Percentiles rank a stretch among this genome's conserved stretches.
phyloP scores from a whole-genome alignment of 2,329 filamentous ascomycete genomes.

The Dendryphion nanum region DNA sequence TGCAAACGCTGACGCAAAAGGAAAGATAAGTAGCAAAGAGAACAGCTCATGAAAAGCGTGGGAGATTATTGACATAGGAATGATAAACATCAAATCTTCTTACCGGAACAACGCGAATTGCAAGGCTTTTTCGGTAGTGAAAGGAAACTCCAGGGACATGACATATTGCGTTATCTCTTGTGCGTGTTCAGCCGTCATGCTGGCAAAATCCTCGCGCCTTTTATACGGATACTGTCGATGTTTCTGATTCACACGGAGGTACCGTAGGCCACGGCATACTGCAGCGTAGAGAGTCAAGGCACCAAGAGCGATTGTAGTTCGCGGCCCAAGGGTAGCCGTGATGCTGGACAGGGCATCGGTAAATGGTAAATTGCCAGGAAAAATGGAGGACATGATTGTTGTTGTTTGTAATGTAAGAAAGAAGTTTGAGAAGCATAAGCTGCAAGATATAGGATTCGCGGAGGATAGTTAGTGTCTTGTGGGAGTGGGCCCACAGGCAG shows the following conservation, averaged over 20 bases:
- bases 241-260: slow-evolving; percentile 39
- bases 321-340: not conserved
- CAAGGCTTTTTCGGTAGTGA: slow-evolving; percentile 49
- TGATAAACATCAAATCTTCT: slow-evolving; percentile 1
- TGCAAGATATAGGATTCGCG: no score
- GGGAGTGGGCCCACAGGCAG: no score
- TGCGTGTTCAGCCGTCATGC: slow-evolving; percentile 56
- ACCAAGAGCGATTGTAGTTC: slow-evolving; percentile 7
- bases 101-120: slow-evolving; percentile 60
- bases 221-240: slow-evolving; percentile 45
- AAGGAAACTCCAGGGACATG: slow-evolving; percentile 56
- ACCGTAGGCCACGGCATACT: slow-evolving; percentile 38
- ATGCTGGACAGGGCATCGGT: no score
- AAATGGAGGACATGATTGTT: no score
- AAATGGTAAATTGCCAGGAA: no score
- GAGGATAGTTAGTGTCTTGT: no score
- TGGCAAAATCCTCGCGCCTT: slow-evolving; percentile 46
- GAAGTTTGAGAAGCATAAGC: no score
- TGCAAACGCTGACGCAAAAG: not conserved
- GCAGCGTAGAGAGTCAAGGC: slow-evolving; percentile 28
- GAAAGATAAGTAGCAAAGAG: not conserved
- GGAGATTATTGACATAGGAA: not conserved
- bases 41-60: no score
- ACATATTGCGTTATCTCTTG: slow-evolving; percentile 50
- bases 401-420: no score